Evolutionary conservation across 2,329 filamentous ascomycete species (phyloP).

Genomic region (Microdochium bolleyi): DNA sequence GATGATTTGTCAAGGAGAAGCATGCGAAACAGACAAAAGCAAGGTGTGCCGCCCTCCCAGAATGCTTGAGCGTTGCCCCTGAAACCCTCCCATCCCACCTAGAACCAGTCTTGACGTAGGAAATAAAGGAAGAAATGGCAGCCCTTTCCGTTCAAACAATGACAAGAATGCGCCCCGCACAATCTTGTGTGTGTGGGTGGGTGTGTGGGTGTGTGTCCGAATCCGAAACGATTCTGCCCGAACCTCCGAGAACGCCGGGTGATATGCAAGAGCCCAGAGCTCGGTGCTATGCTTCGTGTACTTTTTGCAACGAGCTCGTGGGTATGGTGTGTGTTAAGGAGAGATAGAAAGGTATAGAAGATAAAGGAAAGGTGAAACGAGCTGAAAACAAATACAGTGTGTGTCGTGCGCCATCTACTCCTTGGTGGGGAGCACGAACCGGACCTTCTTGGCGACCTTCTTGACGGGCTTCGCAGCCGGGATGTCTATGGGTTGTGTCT

Average conservation of each 20-base stretch:
- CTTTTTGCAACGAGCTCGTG: not conserved
- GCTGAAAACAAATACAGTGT: not conserved
- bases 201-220: not conserved
- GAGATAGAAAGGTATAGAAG: not conserved
- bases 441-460: constrained; percentile 36
- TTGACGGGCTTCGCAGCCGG: constrained; percentile 37
- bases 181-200: too few species aligned
- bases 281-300: not conserved
- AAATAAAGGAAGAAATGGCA: too few species aligned
- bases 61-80: too few species aligned
- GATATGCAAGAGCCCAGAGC: not conserved
- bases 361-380: not conserved
- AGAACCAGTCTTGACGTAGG: too few species aligned
- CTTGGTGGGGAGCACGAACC: constrained; percentile 41
- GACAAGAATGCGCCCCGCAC: too few species aligned
- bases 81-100: too few species aligned
- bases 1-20: too few species aligned
- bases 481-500: constrained; percentile 27
- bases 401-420: constrained; percentile 15
- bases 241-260: not conserved
- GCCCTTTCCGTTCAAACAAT: too few species aligned
- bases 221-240: not conserved
- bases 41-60: too few species aligned
- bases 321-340: not conserved
- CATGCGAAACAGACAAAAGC: too few species aligned